Evolutionary conservation across 768 basidiomycete species (phyloP), one percentile per base, ranked within the genome.

Genomic region (Cystofilobasidium bisporidii): DNA sequence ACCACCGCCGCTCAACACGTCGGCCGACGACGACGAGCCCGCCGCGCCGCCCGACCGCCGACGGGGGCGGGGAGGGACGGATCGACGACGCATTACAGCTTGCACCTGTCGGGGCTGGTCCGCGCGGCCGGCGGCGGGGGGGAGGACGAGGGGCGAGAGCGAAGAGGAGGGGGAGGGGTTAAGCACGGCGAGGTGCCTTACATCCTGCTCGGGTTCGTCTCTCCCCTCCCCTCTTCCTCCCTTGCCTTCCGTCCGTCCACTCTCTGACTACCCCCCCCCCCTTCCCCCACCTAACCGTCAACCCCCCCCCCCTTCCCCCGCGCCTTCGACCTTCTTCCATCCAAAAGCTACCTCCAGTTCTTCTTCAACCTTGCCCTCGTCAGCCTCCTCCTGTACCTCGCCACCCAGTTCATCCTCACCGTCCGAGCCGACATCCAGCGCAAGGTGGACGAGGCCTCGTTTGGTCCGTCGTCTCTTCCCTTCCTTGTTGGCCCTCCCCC

Each of bases 371-470:
- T 89, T 28, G 86, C 88, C 9, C 82, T 97, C 43, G 84, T 91
- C 58, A 72, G 89, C 47, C 79, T 93, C 58, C 87, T 89, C 73
- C 79, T 99, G 70, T 96, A 92, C 75, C 81, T 97, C 67, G 80
- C 87, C 55, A 78, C 92, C 57, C 86, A 88, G 75, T 91, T 93
- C 78, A 86, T 98, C 74, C 79, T 88, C 67, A 92, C 91, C 12
- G 86, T 99, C 40, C 88, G 91, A 72, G 83, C 84, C 63, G 94
- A 99, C 75, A 91, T 99, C 28, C 84, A 87, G 71, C 85, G 90
- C 45, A 85, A 89, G 36, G 86, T 96, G 71, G 81, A 85, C 14
- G 91, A 92, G 76, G 87, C 92, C 75, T 91, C 89, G 17, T 84
- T 89, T 82, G 89, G 91, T 90, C 75, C 70, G 84, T 79, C 50